These are phyloP conservation scores for Pneumocystis murina DNA, from an alignment of 1,139 yeast species.

Conservation along the genomic window DNA sequence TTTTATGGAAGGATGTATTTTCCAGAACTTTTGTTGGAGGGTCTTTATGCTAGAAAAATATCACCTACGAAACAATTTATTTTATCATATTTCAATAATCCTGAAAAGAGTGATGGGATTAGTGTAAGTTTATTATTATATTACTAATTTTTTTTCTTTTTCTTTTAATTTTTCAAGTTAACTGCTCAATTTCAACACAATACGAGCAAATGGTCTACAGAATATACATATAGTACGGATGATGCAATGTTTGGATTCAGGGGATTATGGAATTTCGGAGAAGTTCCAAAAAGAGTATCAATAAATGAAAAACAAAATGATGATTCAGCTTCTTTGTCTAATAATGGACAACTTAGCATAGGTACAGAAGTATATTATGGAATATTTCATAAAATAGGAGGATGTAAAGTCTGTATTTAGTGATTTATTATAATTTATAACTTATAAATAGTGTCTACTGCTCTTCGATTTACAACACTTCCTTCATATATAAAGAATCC, in stretches of 20 bases:
- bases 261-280: slow-evolving; percentile 54
- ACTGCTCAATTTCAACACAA: slow-evolving; percentile 63
- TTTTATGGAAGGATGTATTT: slow-evolving; percentile 77
- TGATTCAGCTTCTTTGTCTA: background rate
- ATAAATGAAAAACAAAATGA: background rate
- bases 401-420: slow-evolving; percentile 21
- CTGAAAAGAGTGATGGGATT: slow-evolving; percentile 41
- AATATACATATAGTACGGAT: slow-evolving; percentile 71
- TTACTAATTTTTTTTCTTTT: slow-evolving; percentile 12
- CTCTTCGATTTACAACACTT: slow-evolving; percentile 70
- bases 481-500: slow-evolving; percentile 84
- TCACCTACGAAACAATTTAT: slow-evolving; percentile 47
- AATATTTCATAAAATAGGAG: slow-evolving; percentile 66
- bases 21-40: slow-evolving; percentile 79
- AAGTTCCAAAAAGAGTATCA: slow-evolving; percentile 4
- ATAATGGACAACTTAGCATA: slow-evolving; percentile 35
- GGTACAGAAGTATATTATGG: slow-evolving; percentile 92
- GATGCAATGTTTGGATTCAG: slow-evolving; percentile 79
- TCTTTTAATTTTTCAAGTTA: slow-evolving; percentile 22
- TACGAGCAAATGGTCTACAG: slow-evolving; percentile 51
- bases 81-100: slow-evolving; percentile 61
- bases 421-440: slow-evolving; percentile 13
- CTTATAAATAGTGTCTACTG: slow-evolving; percentile 40
- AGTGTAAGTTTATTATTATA: slow-evolving; percentile 19
- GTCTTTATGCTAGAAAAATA: slow-evolving; percentile 62